These are phyloP conservation scores for Penicillium mononematosum DNA, from an alignment of 495 filamentous ascomycete species.

Conservation along the genomic window DNA sequence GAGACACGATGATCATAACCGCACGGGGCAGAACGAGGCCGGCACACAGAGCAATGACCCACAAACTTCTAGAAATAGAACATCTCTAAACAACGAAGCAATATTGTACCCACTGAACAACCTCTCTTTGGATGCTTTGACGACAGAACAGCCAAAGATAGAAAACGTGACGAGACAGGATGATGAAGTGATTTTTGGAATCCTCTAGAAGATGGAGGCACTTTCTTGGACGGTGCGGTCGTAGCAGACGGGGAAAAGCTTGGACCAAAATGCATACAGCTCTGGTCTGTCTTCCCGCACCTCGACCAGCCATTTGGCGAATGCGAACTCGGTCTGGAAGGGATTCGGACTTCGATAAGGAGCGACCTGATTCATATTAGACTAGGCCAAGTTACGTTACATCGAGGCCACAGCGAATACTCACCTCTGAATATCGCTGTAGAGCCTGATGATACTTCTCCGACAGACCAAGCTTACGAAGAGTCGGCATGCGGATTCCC, in stretches of 20 bases:
- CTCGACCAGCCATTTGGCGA: constrained; percentile 38
- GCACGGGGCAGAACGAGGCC: constrained; percentile 4
- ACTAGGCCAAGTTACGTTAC: not conserved
- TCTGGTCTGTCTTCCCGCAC: constrained; percentile 23
- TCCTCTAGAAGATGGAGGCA: constrained; percentile 17
- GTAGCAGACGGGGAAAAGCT: constrained; percentile 41
- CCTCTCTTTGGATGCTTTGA: not conserved
- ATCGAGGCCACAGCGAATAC: not conserved
- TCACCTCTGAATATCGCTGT: constrained; percentile 36
- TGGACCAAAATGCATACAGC: constrained; percentile 37
- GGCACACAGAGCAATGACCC: not conserved
- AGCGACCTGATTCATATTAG: constrained; percentile 30
- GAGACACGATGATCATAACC: constrained; percentile 10
- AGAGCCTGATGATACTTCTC: constrained; percentile 30
- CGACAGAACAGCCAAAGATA: not conserved
- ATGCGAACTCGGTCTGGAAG: constrained; percentile 31
- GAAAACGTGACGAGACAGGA: not conserved
- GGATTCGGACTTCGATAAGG: constrained; percentile 37
- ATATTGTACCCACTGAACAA: not conserved
- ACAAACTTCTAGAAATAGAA: not conserved
- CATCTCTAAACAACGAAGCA: not conserved
- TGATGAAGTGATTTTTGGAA: not conserved
- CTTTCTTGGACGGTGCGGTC: constrained; percentile 34
- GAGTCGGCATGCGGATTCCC: constrained; percentile 24
- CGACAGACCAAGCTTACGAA: constrained; percentile 31